These are phyloP conservation scores for Candida oleophila DNA, from an alignment of 805 yeast species.

Conservation along the genomic window DNA sequence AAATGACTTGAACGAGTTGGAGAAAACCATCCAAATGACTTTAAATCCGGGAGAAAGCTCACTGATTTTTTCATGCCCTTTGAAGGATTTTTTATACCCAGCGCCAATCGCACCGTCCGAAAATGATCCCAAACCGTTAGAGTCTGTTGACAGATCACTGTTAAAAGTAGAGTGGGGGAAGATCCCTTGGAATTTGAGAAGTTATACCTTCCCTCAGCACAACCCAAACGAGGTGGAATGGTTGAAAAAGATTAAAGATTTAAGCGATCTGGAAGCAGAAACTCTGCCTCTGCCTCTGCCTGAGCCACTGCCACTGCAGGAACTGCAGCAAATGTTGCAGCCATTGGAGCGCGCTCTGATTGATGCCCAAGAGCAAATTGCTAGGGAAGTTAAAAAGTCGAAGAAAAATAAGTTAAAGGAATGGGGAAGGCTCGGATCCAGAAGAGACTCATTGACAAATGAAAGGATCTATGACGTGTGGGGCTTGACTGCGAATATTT, in stretches of 20 bases:
- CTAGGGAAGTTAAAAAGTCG: background rate
- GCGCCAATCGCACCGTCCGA: background rate
- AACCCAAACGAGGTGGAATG: conserved; percentile 59
- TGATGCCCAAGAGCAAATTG: conserved; percentile 6
- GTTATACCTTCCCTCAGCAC: conserved; percentile 57
- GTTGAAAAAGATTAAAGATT: conserved; percentile 56
- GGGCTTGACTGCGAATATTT: conserved; percentile 80
- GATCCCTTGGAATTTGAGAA: conserved; percentile 62
- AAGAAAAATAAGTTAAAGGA: conserved; percentile 16
- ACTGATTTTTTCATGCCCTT: conserved; percentile 67
- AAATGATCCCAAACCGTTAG: conserved; percentile 17
- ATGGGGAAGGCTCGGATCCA: conserved; percentile 43
- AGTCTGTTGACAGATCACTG: conserved; percentile 30
- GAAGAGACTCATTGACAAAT: conserved; percentile 38
- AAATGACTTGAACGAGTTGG: conserved; percentile 8
- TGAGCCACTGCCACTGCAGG: background rate
- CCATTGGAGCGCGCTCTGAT: conserved; percentile 8
- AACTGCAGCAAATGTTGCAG: conserved; percentile 3
- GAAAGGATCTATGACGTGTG: conserved; percentile 65
- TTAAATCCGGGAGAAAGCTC: conserved; percentile 79
- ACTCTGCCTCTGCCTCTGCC: conserved; percentile 4
- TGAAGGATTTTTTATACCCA: conserved; percentile 54
- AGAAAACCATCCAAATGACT: conserved; percentile 36
- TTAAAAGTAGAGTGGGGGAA: conserved; percentile 65
- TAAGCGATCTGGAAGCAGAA: conserved; percentile 57